A percentile compares a stretch with the other conserved stretches of the same genome.
Conservation (phyloP, 306 rosid species). For the Sphenostylis stenocarpa region DNA sequence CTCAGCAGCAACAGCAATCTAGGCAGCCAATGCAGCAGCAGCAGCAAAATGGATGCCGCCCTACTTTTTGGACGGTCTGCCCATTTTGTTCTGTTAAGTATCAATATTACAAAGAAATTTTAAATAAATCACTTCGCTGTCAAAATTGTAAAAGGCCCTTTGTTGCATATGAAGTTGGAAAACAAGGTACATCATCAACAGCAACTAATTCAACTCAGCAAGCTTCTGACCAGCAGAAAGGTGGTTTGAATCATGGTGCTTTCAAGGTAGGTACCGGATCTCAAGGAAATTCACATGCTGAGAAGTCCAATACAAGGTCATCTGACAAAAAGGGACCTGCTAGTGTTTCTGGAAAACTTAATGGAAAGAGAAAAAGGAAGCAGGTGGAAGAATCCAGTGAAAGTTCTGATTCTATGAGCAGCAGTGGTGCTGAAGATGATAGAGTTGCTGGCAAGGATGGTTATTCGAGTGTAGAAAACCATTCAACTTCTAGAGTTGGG, state of each 20-base stretch:
- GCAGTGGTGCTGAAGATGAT: constrained; percentile 58
- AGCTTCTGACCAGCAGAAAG: constrained; percentile 47
- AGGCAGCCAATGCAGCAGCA: constrained; percentile 22
- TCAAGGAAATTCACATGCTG: constrained; percentile 40
- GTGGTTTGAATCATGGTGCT: constrained; percentile 30
- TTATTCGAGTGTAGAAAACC: constrained; percentile 36
- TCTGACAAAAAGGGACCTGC: constrained; percentile 26
- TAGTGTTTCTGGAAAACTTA: constrained; percentile 41
- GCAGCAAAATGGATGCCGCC: constrained; percentile 40
- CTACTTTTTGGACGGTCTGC: constrained; percentile 89
- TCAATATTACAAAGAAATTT: constrained; percentile 64
- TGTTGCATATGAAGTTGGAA: constrained; percentile 52
- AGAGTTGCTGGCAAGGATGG: constrained; percentile 42
- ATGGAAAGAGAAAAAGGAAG: constrained; percentile 58
- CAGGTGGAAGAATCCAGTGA: constrained; percentile 49
- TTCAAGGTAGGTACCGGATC: constrained; percentile 46
- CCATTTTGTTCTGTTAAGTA: constrained; percentile 74
- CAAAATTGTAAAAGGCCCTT: constrained; percentile 65
- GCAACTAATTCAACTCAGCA: constrained; percentile 48
- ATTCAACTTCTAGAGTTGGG: constrained; percentile 40
- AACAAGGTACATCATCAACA: constrained; percentile 42
- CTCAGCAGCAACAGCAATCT: constrained; percentile 27
- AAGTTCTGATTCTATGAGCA: constrained; percentile 43
- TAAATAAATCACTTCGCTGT: constrained; percentile 70
- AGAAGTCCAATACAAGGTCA: constrained; percentile 37